A percentile compares a stretch with the other conserved stretches of the same genome.
Evolutionary conservation across 2,329 filamentous ascomycete genomes (phyloP).

Genomic region (Fusarium musae): DNA sequence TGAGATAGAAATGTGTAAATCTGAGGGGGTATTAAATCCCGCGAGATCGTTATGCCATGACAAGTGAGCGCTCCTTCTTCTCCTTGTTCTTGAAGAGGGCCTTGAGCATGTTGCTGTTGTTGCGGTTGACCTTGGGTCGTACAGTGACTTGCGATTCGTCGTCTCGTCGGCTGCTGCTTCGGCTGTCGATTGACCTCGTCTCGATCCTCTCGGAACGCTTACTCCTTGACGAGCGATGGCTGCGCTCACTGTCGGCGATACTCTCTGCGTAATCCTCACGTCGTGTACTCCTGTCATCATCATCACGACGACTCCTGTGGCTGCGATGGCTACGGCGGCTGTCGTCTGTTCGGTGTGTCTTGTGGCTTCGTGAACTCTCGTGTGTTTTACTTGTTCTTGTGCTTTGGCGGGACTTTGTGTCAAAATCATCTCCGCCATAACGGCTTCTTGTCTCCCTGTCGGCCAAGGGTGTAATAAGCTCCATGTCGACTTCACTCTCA

Average conservation of each 20-base stretch:
- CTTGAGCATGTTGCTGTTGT: constrained; percentile 66
- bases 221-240: constrained; percentile 46
- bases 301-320: constrained; percentile 39
- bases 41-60: constrained; percentile 41
- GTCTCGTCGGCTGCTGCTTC: constrained; percentile 46
- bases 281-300: constrained; percentile 38
- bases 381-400: constrained; percentile 47
- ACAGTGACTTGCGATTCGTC: constrained; percentile 51
- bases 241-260: constrained; percentile 53
- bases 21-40: not conserved
- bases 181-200: constrained; percentile 52
- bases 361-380: constrained; percentile 46
- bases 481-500: constrained; percentile 62
- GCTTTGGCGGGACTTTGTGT: constrained; percentile 52
- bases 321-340: constrained; percentile 45
- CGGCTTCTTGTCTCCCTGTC: constrained; percentile 57
- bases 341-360: constrained; percentile 45
- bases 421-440: constrained; percentile 52
- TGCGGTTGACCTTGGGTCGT: constrained; percentile 60
- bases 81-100: constrained; percentile 68
- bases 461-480: constrained; percentile 68
- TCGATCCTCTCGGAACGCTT: constrained; percentile 49
- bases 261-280: constrained; percentile 47
- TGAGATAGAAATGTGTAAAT: not conserved
- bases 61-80: constrained; percentile 52